Evolutionary conservation across 140 eudicot genomes (phyloP).

Genomic region (Flaveria floridana): DNA sequence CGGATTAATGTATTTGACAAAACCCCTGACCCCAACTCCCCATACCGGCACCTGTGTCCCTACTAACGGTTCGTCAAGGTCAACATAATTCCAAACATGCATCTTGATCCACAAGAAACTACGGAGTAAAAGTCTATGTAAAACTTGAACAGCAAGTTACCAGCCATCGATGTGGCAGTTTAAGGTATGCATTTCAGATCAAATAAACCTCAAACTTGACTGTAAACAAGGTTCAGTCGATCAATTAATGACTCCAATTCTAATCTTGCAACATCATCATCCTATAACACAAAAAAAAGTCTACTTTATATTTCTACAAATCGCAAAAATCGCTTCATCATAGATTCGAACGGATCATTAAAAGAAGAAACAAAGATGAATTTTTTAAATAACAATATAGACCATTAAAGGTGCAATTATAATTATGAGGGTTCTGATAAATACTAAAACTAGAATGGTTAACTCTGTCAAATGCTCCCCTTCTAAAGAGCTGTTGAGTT

Average conservation of each 20-base stretch:
- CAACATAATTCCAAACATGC: background rate
- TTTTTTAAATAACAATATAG: background rate
- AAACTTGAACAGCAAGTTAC: conserved; percentile 4
- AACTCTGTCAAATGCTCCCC: background rate
- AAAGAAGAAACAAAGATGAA: conserved; percentile 4
- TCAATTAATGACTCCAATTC: background rate
- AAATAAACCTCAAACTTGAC: background rate
- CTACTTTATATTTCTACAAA: conserved; percentile 32
- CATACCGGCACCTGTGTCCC: background rate
- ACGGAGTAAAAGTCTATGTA: background rate
- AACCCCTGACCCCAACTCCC: no score
- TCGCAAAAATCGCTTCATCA: conserved; percentile 13
- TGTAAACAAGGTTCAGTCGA: background rate
- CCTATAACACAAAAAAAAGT: background rate
- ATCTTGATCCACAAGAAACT: background rate
- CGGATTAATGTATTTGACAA: no score
- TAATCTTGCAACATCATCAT: background rate
- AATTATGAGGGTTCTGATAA: conserved; percentile 21
- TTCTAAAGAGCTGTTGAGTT: conserved; percentile 14
- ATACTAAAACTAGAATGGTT: conserved; percentile 16
- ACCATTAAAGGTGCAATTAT: background rate
- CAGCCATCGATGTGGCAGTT: background rate
- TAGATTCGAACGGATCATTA: background rate
- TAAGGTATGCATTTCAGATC: background rate
- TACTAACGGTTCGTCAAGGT: background rate